Conservation (phyloP, 495 filamentous ascomycete genomes). For the Penicillium ochrochloron region DNA sequence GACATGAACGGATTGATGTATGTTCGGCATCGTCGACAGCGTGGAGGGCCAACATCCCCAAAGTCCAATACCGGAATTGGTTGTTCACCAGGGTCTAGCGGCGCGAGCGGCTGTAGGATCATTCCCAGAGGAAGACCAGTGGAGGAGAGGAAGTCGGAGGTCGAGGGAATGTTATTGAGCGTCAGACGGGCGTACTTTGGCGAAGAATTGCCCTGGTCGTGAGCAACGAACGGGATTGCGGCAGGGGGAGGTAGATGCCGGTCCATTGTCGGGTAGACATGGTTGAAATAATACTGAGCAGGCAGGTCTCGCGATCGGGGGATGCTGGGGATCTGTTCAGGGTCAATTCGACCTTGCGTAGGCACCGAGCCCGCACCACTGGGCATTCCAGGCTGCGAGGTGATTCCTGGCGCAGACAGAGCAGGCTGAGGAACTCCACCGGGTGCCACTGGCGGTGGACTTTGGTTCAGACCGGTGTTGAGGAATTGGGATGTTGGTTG, state of each 20-base stretch:
- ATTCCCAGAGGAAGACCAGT: slow-evolving; percentile 87
- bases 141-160: slow-evolving; percentile 74
- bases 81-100: slow-evolving; percentile 80
- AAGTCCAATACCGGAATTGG: slow-evolving; percentile 94
- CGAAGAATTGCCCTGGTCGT: slow-evolving; percentile 95
- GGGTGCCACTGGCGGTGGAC: slow-evolving; percentile 55
- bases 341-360: slow-evolving; percentile 79
- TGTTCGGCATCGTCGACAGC: slow-evolving; percentile 89
- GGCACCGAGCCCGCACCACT: slow-evolving; percentile 50
- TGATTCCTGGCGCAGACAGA: slow-evolving; percentile 56
- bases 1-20: slow-evolving; percentile 99
- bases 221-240: slow-evolving; percentile 85
- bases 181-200: slow-evolving; percentile 92
- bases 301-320: slow-evolving; percentile 81
- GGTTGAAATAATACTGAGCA: slow-evolving; percentile 80
- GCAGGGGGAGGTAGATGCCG: slow-evolving; percentile 88
- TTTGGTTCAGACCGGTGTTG: slow-evolving; percentile 65
- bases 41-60: slow-evolving; percentile 86
- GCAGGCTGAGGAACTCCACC: slow-evolving; percentile 54
- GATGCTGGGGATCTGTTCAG: slow-evolving; percentile 92
- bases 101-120: slow-evolving; percentile 85
- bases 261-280: slow-evolving; percentile 94
- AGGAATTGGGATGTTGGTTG: slow-evolving; percentile 69
- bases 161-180: slow-evolving; percentile 87
- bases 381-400: slow-evolving; percentile 57